Base-by-base conservation (phyloP, 106 monocot genomes). In the Alisma plantagoaquatica region DNA sequence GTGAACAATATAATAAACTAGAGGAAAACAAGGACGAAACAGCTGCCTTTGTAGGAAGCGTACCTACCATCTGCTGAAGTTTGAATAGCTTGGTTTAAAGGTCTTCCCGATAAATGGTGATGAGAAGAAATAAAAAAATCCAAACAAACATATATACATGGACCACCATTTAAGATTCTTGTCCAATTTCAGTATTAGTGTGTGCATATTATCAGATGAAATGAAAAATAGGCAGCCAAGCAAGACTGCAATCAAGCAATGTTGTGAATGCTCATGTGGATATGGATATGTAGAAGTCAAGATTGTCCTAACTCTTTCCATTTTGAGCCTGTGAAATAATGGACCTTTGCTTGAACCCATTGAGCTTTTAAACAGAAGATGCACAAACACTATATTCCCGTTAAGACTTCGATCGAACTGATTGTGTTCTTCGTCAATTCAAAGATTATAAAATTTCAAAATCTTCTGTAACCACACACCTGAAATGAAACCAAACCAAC, bases 141-240 rank as follows among this genome's bases (percentile, higher is more conserved):
- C 89, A 62, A 98, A 56, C 55, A 98, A 59, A 57, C 89, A 98
- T 32, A 65, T 47, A 63, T 98, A 98, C 98, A 98, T 79, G 23
- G 90, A 98, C 98, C 98, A 98, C 85, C 98, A 90, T 61, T 90
- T 98, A 43, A 90, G 57, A 71, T 90, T 98, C 62, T 76, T 98
- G 71, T 90, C 98, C 51, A 98, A 54, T 51, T 85, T 85, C 55
- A 76, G 78, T 22, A 90, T 78, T 25, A 98, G 81, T 12, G 84
- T 90, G 50, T 86, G 85, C 63, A 98, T 73, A 61, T 98, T 98
- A 66, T 98, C 98, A 23, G 90, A 90, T 18, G 98, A 98, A 31
- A 98, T 85, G 70, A 98, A 98, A 72, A 98, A 98, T 56, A 98
- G 75, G 51, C 98, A 98, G 27, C 90, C 85, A 32, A 71, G 57